Conservation (phyloP, 2,329 filamentous ascomycete genomes). For the Sphaerulina vaccinii region DNA sequence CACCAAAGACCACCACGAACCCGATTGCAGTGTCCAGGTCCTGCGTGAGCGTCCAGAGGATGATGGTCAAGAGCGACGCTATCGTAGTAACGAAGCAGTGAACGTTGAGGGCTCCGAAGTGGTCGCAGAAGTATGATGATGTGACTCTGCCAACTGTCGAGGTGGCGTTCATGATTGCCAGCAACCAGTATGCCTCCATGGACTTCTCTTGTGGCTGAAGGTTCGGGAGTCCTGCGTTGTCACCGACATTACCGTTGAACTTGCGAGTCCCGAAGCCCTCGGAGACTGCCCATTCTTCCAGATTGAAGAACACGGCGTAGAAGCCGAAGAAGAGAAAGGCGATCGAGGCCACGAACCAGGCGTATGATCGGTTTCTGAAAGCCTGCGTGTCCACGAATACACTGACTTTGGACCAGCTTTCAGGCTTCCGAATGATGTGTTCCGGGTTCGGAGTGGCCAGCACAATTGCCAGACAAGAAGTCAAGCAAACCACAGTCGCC, state of each 20-base stretch:
- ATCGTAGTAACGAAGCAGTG: conserved; percentile 45
- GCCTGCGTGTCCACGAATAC: conserved; percentile 46
- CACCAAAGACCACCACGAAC: conserved; percentile 51
- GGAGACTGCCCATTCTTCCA: conserved; percentile 53
- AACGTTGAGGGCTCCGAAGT: conserved; percentile 47
- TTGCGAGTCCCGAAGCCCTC: conserved; percentile 42
- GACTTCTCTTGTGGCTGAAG: conserved; percentile 31
- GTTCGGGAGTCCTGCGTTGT: conserved; percentile 22
- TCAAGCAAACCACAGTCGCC: conserved; percentile 42
- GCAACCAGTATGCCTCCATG: conserved; percentile 50
- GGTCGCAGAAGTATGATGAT: conserved; percentile 48
- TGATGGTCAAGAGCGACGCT: conserved; percentile 44
- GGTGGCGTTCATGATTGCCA: conserved; percentile 52
- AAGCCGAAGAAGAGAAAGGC: conserved; percentile 53
- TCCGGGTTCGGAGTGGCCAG: conserved; percentile 46
- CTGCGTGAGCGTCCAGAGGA: conserved; percentile 45
- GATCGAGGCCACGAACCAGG: conserved; percentile 47
- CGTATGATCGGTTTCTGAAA: conserved; percentile 45
- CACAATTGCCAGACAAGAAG: conserved; percentile 44
- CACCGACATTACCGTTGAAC: conserved; percentile 19
- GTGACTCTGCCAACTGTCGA: conserved; percentile 49
- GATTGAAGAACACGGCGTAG: conserved; percentile 54
- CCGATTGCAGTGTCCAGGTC: conserved; percentile 43
- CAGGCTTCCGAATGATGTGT: conserved; percentile 40
- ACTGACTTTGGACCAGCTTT: conserved; percentile 40